These are phyloP conservation scores for Candida nemodendra DNA, from an alignment of 805 yeast species.

Conservation along the genomic window DNA sequence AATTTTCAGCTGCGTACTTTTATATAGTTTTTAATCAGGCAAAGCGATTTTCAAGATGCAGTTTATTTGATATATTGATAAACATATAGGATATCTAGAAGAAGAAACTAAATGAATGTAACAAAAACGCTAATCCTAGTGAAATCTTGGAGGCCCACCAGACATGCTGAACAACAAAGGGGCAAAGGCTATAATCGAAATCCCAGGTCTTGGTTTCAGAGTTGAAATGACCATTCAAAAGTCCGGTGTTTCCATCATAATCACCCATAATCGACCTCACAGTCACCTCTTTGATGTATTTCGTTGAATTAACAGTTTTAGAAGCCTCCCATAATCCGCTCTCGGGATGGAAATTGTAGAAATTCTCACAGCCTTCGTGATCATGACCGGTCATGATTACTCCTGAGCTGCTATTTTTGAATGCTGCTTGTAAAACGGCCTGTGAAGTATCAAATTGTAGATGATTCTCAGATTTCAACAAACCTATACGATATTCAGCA, in stretches of 20 bases:
- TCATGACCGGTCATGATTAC: conserved; percentile 92
- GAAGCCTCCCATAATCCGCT: conserved; percentile 59
- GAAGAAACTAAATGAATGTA: conserved; percentile 37
- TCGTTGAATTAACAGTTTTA: conserved; percentile 35
- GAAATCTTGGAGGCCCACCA: conserved; percentile 90
- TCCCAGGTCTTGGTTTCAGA: conserved; percentile 47
- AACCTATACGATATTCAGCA: conserved; percentile 68
- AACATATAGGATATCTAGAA: conserved; percentile 7
- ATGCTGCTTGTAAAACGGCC: conserved; percentile 66
- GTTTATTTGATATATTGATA: conserved; percentile 1
- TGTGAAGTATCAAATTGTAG: conserved; percentile 65
- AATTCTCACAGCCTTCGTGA: conserved; percentile 86
- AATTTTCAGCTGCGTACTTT: conserved; percentile 3
- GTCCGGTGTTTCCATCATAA: conserved; percentile 83
- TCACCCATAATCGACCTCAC: conserved; percentile 97
- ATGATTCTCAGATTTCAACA: conserved; percentile 83
- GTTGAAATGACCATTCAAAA: conserved; percentile 72
- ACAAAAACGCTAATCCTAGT: conserved; percentile 39
- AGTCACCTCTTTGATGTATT: conserved; percentile 69
- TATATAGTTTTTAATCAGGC: conserved; percentile 1
- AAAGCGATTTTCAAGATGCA: conserved; percentile 16
- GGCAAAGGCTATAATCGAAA: conserved; percentile 71
- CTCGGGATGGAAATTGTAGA: conserved; percentile 48
- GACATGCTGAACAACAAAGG: conserved; percentile 82
- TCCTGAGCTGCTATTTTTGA: conserved; percentile 67